phyloP scores from a whole-genome alignment of 768 basidiomycete species.

The Nidula microcarpa region DNA sequence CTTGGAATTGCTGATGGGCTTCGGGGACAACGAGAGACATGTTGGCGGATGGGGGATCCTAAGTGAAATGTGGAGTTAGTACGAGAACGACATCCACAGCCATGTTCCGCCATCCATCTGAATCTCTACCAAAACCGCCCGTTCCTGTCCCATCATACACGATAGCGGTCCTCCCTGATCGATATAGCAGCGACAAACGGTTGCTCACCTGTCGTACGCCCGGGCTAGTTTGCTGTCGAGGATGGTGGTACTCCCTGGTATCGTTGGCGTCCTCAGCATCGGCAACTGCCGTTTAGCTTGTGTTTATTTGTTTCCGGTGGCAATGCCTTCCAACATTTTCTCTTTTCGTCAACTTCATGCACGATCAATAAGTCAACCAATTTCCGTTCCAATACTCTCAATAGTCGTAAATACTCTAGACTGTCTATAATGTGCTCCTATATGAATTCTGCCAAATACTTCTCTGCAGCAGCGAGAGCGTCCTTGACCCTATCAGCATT shows the following conservation, averaged over 20 bases:
- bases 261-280: neutral
- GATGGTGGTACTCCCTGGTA: neutral
- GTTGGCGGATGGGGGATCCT: conserved; percentile 9
- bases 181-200: neutral
- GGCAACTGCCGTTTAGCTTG: neutral
- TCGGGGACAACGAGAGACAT: conserved; percentile 99
- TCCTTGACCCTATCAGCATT: conserved; percentile 61
- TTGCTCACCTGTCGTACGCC: neutral
- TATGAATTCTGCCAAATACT: conserved; percentile 23
- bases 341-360: too few relatives aligned
- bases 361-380: too few relatives aligned
- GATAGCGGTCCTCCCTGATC: neutral
- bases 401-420: too few relatives aligned
- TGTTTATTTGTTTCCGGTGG: too few relatives aligned
- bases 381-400: too few relatives aligned
- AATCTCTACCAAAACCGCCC: neutral
- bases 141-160: neutral
- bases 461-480: conserved; percentile 57
- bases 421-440: too few relatives aligned
- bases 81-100: conserved; percentile 7
- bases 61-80: too few relatives aligned
- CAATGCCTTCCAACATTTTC: too few relatives aligned
- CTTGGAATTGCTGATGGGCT: conserved; percentile 94
- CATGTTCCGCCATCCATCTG: conserved; percentile 11
- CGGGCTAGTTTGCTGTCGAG: neutral